phyloP scores from a whole-genome alignment of 2,329 filamentous ascomycete genomes.

The Incumbomyces lentus region DNA sequence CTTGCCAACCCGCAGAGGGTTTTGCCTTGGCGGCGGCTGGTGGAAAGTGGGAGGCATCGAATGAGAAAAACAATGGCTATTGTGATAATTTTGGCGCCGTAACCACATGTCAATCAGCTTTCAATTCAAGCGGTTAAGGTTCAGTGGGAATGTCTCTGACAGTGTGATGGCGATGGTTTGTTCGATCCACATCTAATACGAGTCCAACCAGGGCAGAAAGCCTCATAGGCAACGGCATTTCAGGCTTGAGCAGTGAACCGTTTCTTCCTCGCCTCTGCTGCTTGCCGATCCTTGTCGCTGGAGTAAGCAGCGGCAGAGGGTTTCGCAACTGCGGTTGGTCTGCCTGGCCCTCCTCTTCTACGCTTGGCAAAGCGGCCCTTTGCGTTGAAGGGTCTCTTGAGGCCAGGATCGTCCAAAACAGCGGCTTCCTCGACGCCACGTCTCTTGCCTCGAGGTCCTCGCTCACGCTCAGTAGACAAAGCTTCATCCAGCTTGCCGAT shows the following conservation, averaged over 20 bases:
- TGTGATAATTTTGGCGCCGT: not conserved
- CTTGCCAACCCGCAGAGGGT: no score
- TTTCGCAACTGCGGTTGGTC: slow-evolving; percentile 22
- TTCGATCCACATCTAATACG: no score
- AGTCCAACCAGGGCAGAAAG: no score
- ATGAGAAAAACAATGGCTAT: not conserved
- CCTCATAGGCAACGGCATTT: not conserved
- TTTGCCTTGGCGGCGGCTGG: no score
- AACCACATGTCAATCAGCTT: no score
- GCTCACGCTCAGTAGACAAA: slow-evolving; percentile 31
- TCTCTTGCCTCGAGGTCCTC: slow-evolving; percentile 29
- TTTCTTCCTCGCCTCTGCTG: slow-evolving; percentile 39
- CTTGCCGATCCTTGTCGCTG: slow-evolving; percentile 33
- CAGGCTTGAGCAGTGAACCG: slow-evolving; percentile 29
- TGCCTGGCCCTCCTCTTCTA: slow-evolving; percentile 17
- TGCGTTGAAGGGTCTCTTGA: slow-evolving; percentile 31
- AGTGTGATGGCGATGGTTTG: no score
- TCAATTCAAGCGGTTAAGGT: no score
- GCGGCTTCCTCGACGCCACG: slow-evolving; percentile 25
- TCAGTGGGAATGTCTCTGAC: no score
- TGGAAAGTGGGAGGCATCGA: no score
- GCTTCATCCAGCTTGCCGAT: slow-evolving; percentile 37
- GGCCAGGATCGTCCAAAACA: slow-evolving; percentile 27
- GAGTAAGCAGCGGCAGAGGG: slow-evolving; percentile 12
- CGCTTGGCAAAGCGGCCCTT: slow-evolving; percentile 19